Conservation (phyloP, 2,329 filamentous ascomycete genomes). For the Claviceps maximensis region DNA sequence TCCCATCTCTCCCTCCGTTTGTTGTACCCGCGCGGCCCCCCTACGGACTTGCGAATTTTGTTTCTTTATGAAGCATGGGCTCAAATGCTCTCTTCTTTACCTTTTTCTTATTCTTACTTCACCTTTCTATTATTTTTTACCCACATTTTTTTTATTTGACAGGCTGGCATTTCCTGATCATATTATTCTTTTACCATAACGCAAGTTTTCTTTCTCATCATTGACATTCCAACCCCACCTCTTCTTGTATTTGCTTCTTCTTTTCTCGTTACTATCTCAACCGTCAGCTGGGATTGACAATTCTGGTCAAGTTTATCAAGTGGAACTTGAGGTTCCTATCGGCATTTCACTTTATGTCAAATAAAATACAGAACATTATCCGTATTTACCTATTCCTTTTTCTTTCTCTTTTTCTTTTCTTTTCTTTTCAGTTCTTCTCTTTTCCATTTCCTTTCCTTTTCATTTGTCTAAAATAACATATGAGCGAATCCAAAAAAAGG, state of each 20-base stretch:
- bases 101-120: background rate
- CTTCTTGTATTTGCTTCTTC: too few relatives aligned
- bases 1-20: too few relatives aligned
- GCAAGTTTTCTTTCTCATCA: background rate
- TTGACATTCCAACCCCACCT: background rate
- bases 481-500: background rate
- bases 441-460: background rate
- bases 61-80: background rate
- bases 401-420: background rate
- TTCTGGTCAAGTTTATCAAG: too few relatives aligned
- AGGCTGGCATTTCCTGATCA: background rate
- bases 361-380: too few relatives aligned
- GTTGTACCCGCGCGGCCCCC: background rate
- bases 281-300: too few relatives aligned
- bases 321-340: too few relatives aligned
- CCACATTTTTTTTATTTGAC: background rate
- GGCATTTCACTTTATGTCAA: too few relatives aligned
- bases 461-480: slow-evolving; percentile 2
- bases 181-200: background rate
- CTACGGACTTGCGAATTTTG: background rate
- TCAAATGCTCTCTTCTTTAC: background rate
- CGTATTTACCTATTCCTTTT: background rate
- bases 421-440: background rate
- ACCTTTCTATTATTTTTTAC: background rate
- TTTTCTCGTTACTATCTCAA: too few relatives aligned